Base-by-base conservation (phyloP, 805 yeast genomes). In the Danielia reshetovae region DNA sequence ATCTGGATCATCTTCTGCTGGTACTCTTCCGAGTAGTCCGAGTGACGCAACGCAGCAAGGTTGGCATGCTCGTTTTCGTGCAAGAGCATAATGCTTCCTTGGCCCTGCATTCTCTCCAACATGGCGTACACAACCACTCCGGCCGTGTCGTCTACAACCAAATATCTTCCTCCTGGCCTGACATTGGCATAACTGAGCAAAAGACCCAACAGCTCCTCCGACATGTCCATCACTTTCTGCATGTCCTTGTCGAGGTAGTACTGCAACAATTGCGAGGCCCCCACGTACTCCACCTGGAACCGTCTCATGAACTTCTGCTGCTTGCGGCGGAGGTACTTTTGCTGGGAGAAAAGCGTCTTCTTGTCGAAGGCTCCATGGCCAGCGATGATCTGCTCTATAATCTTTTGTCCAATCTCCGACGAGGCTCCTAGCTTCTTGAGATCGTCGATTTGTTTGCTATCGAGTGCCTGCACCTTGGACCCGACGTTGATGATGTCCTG, bases 61-160 rank as follows among this genome's bases (percentile, higher is more conserved):
- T 89, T 89, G 2, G 95, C 80, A 54, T 90, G 97, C 57, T 93
- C 98, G 58, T 87, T 87, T 54, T 93, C 98, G 60, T 93, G 97
- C 2, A 81, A 68, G 14, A 86, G 71, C 3, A 86, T 70, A 28
- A 93, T 77, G 3, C 68, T 54, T 8, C 81, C 81, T 34, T 76
- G 64, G 10, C 96, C 95, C 40, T 78, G 79, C 90, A 94, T 85
- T 54, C 97, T 71, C 56, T 93, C 99, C 60, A 93, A 55, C 72
- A 93, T 68, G 4, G 95, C 86, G 40, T 85, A 85, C 5, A 85
- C 75, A 1, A 93, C 55, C n/a, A 90, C 70, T 5, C 97, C 96
- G 21, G 95, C 89, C n/a, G 96, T 83, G 53, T 93, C 98, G 53
- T 93, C 99, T 35, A 87, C 70, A 3, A 90, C 81, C 15, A 93